phyloP scores from a whole-genome alignment of 495 filamentous ascomycete species.

The Daldinia decipiens region DNA sequence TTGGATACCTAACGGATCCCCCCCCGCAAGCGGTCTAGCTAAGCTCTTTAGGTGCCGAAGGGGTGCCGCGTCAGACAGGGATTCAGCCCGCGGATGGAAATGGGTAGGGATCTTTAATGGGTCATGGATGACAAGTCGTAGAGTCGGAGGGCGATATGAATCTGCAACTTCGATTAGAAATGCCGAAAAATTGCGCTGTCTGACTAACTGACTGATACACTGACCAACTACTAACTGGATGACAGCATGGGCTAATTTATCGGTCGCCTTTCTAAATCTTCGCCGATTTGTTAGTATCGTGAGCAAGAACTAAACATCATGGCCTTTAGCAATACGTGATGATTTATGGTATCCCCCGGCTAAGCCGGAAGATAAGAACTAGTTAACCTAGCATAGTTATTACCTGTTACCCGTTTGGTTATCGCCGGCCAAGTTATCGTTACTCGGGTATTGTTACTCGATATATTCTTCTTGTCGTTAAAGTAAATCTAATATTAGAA shows the following conservation, averaged over 20 bases:
- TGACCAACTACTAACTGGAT: constrained; percentile 7
- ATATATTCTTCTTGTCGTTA: neutral
- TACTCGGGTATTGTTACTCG: constrained; percentile 5
- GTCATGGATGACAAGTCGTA: constrained; percentile 13
- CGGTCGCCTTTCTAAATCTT: neutral
- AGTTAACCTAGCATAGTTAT: no score
- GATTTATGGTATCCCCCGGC: neutral
- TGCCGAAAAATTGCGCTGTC: constrained; percentile 33
- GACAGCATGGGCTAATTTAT: neutral
- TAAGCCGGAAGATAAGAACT: neutral
- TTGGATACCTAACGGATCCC: constrained; percentile 8
- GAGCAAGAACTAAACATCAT: neutral
- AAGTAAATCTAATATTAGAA: neutral
- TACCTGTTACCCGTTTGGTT: neutral
- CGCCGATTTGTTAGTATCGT: neutral
- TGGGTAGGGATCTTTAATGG: constrained; percentile 11
- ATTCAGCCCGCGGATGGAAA: constrained; percentile 22
- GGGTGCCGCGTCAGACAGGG: constrained; percentile 32
- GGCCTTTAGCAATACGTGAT: neutral
- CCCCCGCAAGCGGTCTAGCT: constrained; percentile 40
- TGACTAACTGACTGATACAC: constrained; percentile 11
- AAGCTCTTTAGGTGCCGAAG: constrained; percentile 45
- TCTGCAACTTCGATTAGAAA: constrained; percentile 38
- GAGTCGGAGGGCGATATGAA: constrained; percentile 27
- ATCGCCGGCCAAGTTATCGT: neutral